These are phyloP conservation scores for Pseudonitzschia pungens DNA, from an alignment of 108 stramenopile genomes.

Conservation along the genomic window DNA sequence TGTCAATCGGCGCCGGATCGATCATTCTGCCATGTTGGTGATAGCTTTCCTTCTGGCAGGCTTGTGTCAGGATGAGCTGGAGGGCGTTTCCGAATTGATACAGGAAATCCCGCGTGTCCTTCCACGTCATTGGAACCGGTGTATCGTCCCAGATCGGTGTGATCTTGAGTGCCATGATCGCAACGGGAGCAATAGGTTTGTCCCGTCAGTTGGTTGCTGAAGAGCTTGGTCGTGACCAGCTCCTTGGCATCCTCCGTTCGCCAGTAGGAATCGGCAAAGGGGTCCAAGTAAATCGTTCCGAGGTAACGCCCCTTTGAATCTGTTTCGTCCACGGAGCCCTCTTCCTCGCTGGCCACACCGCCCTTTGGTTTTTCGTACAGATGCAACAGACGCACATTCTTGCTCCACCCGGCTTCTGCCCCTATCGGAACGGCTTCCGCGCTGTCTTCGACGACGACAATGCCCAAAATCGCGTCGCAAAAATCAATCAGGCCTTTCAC, in stretches of 20 bases:
- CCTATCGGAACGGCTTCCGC: not conserved
- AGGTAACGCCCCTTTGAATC: not conserved
- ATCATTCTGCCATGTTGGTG: not conserved
- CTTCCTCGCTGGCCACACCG: not conserved
- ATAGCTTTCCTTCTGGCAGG: not conserved
- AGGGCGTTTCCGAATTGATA: slow-evolving; percentile 22
- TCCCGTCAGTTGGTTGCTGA: not conserved
- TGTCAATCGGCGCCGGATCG: slow-evolving; percentile 3
- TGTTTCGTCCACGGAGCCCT: not conserved
- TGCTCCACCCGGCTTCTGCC: slow-evolving; percentile 16
- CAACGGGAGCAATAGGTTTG: slow-evolving; percentile 13
- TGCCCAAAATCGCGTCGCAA: slow-evolving; percentile 22
- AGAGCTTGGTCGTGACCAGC: not conserved
- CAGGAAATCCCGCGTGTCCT: slow-evolving; percentile 2
- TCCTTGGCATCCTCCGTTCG: slow-evolving; percentile 19
- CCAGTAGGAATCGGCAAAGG: slow-evolving; percentile 24
- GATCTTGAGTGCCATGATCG: slow-evolving; percentile 11
- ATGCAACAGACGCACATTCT: slow-evolving; percentile 27
- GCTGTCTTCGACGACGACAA: slow-evolving; percentile 5
- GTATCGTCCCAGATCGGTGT: slow-evolving; percentile 25
- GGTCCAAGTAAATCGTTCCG: slow-evolving; percentile 27
- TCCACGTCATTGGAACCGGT: slow-evolving; percentile 12
- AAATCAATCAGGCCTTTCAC: slow-evolving; percentile 24
- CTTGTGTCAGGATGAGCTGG: slow-evolving; percentile 12
- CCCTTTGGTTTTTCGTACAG: not conserved